phyloP scores from a whole-genome alignment of 1,284 basidiomycete genomes.

The Tylopilus microsporus region DNA sequence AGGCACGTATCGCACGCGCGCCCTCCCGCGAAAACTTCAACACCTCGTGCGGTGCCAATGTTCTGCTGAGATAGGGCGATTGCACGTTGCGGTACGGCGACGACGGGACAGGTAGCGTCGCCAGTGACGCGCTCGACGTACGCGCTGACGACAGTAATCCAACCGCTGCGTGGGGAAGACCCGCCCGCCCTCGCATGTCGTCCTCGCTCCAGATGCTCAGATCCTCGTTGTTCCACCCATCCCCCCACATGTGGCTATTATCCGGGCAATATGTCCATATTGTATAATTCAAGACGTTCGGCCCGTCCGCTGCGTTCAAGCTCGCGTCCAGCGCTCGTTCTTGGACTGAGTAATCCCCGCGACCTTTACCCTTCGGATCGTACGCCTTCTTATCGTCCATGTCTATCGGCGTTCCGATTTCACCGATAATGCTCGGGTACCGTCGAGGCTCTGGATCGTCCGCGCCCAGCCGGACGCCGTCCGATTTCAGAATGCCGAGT shows the following conservation, averaged over 20 bases:
- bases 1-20: slow-evolving; percentile 75
- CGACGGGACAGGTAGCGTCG: slow-evolving; percentile 19
- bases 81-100: slow-evolving; percentile 9
- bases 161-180: neutral
- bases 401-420: slow-evolving; percentile 93
- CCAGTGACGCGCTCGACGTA: slow-evolving; percentile 20
- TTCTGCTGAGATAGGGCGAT: neutral
- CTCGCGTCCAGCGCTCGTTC: slow-evolving; percentile 89
- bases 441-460: slow-evolving; percentile 19
- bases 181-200: slow-evolving; percentile 32
- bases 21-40: slow-evolving; percentile 77
- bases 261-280: slow-evolving; percentile 90
- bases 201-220: slow-evolving; percentile 84
- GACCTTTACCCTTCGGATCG: slow-evolving; percentile 42
- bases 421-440: slow-evolving; percentile 93
- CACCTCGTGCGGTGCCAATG: slow-evolving; percentile 39
- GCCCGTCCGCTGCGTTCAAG: slow-evolving; percentile 83
- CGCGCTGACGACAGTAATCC: slow-evolving; percentile 10
- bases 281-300: slow-evolving; percentile 78
- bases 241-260: slow-evolving; percentile 78
- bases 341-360: slow-evolving; percentile 78
- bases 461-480: slow-evolving; percentile 54
- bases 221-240: slow-evolving; percentile 97
- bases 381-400: slow-evolving; percentile 83
- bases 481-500: slow-evolving; percentile 73